Evolutionary conservation across 1,284 basidiomycete genomes (phyloP).

Genomic region (Naganishia sp.): DNA sequence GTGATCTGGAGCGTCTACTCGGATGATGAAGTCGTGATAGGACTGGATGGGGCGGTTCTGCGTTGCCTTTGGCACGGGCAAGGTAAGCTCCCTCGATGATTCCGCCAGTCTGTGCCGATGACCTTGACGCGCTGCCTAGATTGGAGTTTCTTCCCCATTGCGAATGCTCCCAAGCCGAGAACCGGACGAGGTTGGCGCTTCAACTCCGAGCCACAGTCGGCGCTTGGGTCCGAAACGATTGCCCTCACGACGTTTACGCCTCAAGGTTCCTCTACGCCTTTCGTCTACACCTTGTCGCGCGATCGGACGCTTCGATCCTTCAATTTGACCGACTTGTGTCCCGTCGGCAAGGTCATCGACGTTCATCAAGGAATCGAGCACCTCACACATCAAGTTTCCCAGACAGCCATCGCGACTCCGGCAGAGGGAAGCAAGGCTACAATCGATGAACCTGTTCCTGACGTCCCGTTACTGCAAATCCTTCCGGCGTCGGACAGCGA

Average conservation of each 20-base stretch:
- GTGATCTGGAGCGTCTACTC: slow-evolving; percentile 22
- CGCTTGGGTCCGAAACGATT: slow-evolving; percentile 26
- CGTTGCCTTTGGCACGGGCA: slow-evolving; percentile 16
- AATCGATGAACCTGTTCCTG: slow-evolving; percentile 10
- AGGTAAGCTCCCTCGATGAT: background rate
- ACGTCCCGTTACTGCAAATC: slow-evolving; percentile 45
- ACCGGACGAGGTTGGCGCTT: slow-evolving; percentile 27
- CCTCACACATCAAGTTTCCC: background rate
- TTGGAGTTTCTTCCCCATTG: slow-evolving; percentile 9
- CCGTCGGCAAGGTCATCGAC: slow-evolving; percentile 62
- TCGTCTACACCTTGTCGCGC: slow-evolving; percentile 81
- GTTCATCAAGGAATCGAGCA: slow-evolving; percentile 12
- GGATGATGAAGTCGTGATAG: slow-evolving; percentile 12
- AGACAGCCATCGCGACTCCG: background rate
- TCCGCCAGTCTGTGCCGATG: background rate
- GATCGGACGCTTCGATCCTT: slow-evolving; percentile 82
- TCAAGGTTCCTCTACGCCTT: slow-evolving; percentile 52
- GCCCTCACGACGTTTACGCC: slow-evolving; percentile 14
- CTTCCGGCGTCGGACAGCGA: slow-evolving; percentile 42
- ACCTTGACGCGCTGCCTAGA: slow-evolving; percentile 8
- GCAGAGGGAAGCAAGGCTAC: background rate
- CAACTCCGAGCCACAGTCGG: slow-evolving; percentile 21
- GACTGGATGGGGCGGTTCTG: background rate
- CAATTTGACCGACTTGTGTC: slow-evolving; percentile 57
- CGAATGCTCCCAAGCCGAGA: slow-evolving; percentile 10